Evolutionary conservation across 768 basidiomycete species (phyloP).

Genomic region (Boletus reticulatus): DNA sequence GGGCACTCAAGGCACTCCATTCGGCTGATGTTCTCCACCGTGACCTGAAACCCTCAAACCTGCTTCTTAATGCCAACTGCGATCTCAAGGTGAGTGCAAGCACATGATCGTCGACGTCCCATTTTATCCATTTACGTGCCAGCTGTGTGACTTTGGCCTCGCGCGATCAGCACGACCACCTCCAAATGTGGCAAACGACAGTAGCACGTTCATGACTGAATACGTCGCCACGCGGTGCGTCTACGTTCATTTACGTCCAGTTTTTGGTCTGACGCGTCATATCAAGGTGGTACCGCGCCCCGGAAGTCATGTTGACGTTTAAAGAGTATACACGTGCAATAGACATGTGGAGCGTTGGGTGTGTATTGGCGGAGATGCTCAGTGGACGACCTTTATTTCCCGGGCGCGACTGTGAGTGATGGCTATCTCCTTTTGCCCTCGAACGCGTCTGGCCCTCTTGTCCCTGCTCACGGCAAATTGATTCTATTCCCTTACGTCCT

Average conservation of each 20-base stretch:
- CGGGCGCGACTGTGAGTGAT: constrained; percentile 75
- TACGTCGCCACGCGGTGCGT: constrained; percentile 89
- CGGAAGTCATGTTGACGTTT: constrained; percentile 98
- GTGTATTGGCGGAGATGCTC: constrained; percentile 89
- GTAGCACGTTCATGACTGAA: constrained; percentile 85
- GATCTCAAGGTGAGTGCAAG: constrained; percentile 76
- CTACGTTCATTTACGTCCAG: background rate
- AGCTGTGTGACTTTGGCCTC: constrained; percentile 87
- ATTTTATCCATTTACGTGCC: constrained; percentile 4
- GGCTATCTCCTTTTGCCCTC: no score
- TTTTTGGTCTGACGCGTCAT: constrained; percentile 1
- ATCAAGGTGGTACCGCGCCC: constrained; percentile 90
- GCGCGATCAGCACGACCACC: constrained; percentile 76
- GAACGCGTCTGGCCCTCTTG: no score
- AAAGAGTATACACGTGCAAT: constrained; percentile 91
- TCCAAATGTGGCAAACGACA: constrained; percentile 70
- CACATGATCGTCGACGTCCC: background rate
- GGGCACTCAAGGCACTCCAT: constrained; percentile 93
- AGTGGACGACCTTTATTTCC: constrained; percentile 92
- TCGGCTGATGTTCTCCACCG: constrained; percentile 94
- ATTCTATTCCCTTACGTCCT: background rate
- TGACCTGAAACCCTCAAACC: constrained; percentile 94
- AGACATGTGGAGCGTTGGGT: constrained; percentile 86
- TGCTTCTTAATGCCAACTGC: constrained; percentile 94
- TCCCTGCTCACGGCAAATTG: no score